These are phyloP conservation scores for Penstemon davidsonii DNA, from an alignment of 257 asterid species.

Conservation along the genomic window DNA sequence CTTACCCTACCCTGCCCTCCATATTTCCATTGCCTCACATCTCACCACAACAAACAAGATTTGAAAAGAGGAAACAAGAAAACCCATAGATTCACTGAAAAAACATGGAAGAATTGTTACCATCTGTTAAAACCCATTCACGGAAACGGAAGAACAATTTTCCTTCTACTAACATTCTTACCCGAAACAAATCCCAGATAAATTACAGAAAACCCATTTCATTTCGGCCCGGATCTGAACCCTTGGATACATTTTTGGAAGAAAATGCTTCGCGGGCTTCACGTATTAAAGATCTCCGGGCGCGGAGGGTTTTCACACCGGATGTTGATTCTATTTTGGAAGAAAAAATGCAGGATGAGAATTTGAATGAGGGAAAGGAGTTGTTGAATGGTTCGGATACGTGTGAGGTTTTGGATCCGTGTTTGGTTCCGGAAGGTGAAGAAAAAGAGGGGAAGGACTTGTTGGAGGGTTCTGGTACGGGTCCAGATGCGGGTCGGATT, in stretches of 20 bases:
- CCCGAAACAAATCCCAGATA: constrained; percentile 55
- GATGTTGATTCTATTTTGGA: constrained; percentile 28
- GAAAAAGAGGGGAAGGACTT: constrained; percentile 16
- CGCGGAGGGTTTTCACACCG: constrained; percentile 49
- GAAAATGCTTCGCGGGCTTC: constrained; percentile 29
- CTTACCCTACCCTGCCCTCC: no score
- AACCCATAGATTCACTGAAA: no score
- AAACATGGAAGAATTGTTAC: no score
- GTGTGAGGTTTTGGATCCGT: not conserved
- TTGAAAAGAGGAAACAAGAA: no score
- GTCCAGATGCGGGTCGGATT: not conserved
- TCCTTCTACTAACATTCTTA: constrained; percentile 12
- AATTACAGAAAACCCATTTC: constrained; percentile 20
- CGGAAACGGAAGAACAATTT: no score
- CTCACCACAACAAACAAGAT: no score
- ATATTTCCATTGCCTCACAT: no score
- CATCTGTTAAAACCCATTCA: no score
- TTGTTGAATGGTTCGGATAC: constrained; percentile 24
- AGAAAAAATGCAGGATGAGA: constrained; percentile 7
- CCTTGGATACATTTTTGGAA: constrained; percentile 23
- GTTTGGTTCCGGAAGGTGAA: constrained; percentile 16
- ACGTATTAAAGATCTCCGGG: constrained; percentile 49
- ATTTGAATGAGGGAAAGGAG: constrained; percentile 10
- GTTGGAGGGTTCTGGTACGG: constrained; percentile 24
- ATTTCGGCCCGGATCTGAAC: not conserved